Percentiles rank a stretch among this genome's conserved stretches.
Conservation (phyloP, 495 filamentous ascomycete species). For the Lasiosphaeria hispida region DNA sequence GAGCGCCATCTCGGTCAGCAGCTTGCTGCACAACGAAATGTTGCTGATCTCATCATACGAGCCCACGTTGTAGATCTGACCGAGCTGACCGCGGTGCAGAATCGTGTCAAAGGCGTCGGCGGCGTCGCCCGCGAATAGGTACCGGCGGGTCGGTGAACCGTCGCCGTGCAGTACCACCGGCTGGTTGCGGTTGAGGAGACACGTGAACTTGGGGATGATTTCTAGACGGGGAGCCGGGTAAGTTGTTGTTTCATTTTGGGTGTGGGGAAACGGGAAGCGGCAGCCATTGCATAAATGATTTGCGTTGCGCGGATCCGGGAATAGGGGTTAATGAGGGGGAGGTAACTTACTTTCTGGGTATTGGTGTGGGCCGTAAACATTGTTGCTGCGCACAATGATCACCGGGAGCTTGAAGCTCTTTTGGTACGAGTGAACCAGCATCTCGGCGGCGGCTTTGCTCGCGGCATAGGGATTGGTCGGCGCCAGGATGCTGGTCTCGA, state of each 20-base stretch:
- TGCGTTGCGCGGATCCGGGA: background rate
- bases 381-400: constrained; percentile 73
- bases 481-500: constrained; percentile 59
- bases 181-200: constrained; percentile 54
- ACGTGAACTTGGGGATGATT: constrained; percentile 73
- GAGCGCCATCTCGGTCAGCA: constrained; percentile 51
- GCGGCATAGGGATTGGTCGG: constrained; percentile 79
- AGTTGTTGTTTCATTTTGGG: too few species aligned
- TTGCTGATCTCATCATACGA: constrained; percentile 67
- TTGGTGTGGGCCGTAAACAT: constrained; percentile 77
- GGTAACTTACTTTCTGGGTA: constrained; percentile 67
- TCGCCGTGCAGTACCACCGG: constrained; percentile 68
- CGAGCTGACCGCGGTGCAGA: constrained; percentile 63
- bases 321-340: background rate
- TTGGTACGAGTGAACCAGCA: constrained; percentile 72
- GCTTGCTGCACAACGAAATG: constrained; percentile 53
- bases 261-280: too few species aligned
- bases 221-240: constrained; percentile 40
- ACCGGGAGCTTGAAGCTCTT: constrained; percentile 69
- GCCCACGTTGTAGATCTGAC: constrained; percentile 72
- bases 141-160: constrained; percentile 63
- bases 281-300: too few species aligned
- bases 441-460: constrained; percentile 76
- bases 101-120: constrained; percentile 78
- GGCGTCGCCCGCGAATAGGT: constrained; percentile 69